Percentiles rank a stretch among this genome's conserved stretches.
phyloP scores from a whole-genome alignment of 768 basidiomycete species.

The Mycena amicta region DNA sequence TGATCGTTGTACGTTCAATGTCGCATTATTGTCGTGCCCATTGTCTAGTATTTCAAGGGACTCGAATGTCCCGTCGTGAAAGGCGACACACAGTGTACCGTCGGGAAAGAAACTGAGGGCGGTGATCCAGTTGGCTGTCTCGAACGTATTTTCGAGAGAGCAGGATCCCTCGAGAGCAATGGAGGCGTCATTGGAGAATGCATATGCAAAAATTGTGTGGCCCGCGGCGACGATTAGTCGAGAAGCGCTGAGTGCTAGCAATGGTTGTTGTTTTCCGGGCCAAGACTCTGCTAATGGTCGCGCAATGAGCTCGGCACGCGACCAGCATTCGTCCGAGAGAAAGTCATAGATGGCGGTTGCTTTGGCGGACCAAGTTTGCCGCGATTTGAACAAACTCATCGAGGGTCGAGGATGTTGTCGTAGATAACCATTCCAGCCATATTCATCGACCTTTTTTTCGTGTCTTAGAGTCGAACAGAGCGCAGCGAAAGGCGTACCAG shows the following conservation, averaged over 20 bases:
- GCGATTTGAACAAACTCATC: constrained; percentile 47
- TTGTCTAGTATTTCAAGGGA: constrained; percentile 36
- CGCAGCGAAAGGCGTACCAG: constrained; percentile 44
- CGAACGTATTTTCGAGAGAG: constrained; percentile 37
- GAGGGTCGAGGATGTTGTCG: constrained; percentile 57
- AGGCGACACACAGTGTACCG: constrained; percentile 55
- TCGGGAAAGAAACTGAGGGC: constrained; percentile 53
- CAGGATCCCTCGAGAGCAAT: constrained; percentile 51
- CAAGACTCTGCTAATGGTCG: constrained; percentile 66
- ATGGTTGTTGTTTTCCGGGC: constrained; percentile 56
- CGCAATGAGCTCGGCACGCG: constrained; percentile 52
- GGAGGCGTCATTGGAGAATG: constrained; percentile 39
- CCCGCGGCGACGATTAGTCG: constrained; percentile 67
- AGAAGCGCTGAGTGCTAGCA: constrained; percentile 55
- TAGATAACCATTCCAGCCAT: constrained; percentile 61
- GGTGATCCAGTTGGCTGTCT: constrained; percentile 53
- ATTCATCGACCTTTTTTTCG: constrained; percentile 56
- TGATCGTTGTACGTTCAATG: constrained; percentile 21
- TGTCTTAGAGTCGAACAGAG: constrained; percentile 2
- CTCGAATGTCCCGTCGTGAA: constrained; percentile 60
- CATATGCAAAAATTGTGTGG: constrained; percentile 56
- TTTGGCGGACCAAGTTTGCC: constrained; percentile 46
- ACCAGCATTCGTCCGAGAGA: constrained; percentile 60
- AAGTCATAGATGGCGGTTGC: constrained; percentile 51
- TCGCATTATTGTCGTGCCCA: constrained; percentile 25